Conservation (phyloP, 805 yeast genomes). For the Kodamaea kaohsiungensis region DNA sequence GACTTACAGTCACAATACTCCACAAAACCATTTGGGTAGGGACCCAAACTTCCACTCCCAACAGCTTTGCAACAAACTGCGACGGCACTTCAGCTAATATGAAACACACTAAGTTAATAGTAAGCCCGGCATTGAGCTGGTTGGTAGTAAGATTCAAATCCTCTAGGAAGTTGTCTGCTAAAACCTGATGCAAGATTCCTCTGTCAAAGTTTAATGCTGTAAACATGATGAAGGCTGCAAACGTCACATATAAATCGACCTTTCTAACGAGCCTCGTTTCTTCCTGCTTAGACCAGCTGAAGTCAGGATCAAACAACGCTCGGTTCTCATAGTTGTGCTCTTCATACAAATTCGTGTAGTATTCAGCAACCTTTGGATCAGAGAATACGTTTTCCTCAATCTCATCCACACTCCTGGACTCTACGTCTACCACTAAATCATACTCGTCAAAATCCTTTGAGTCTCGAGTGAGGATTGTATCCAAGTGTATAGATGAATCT, state of each 20-base stretch:
- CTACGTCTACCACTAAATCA: background rate
- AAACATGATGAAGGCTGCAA: constrained; percentile 51
- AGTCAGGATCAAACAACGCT: constrained; percentile 33
- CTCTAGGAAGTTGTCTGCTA: constrained; percentile 23
- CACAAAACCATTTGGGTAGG: constrained; percentile 29
- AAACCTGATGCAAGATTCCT: constrained; percentile 26
- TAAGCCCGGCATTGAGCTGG: constrained; percentile 60
- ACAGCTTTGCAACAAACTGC: constrained; percentile 59
- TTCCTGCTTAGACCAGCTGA: constrained; percentile 37
- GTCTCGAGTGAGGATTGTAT: background rate
- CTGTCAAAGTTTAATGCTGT: constrained; percentile 25
- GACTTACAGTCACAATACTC: constrained; percentile 28
- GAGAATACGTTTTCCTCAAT: constrained; percentile 26
- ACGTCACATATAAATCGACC: constrained; percentile 55
- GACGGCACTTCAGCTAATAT: constrained; percentile 63
- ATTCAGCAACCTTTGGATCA: constrained; percentile 33
- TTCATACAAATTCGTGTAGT: constrained; percentile 32
- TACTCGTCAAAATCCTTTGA: background rate
- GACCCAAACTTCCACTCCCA: constrained; percentile 52
- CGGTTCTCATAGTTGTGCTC: constrained; percentile 34
- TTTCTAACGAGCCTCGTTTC: constrained; percentile 20
- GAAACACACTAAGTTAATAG: constrained; percentile 54
- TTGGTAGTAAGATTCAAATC: constrained; percentile 49
- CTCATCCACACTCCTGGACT: constrained; percentile 1
- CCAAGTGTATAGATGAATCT: background rate